phyloP scores from a whole-genome alignment of 306 rosid species.

The Prunus dulcis region DNA sequence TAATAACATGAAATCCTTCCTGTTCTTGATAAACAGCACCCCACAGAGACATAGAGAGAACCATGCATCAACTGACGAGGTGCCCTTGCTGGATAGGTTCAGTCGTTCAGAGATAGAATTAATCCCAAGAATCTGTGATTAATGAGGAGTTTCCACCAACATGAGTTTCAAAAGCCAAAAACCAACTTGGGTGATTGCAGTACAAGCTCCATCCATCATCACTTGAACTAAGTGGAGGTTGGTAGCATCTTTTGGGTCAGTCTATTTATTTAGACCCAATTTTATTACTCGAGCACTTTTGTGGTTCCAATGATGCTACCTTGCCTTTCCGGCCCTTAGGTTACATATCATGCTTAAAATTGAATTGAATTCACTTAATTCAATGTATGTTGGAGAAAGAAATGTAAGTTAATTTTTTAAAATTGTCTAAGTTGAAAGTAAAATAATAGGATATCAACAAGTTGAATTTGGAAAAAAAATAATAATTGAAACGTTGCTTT shows the following conservation, averaged over 20 bases:
- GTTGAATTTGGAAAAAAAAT: no score
- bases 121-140: conserved; percentile 24
- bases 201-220: conserved; percentile 10
- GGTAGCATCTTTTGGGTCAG: conserved; percentile 13
- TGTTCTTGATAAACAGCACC: conserved; percentile 3
- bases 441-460: no score
- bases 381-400: no score
- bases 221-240: conserved; percentile 4
- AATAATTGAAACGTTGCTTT: no score
- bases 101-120: no score
- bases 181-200: conserved; percentile 11
- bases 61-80: neutral
- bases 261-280: neutral
- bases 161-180: conserved; percentile 9
- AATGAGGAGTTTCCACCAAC: conserved; percentile 28
- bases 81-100: neutral
- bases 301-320: neutral
- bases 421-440: no score
- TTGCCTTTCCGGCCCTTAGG: neutral
- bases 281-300: neutral
- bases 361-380: no score
- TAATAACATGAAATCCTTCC: neutral
- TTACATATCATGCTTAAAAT: no score
- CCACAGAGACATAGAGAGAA: neutral
- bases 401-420: no score